A percentile compares a stretch with the other conserved stretches of the same genome.
Conservation (phyloP, 306 rosid genomes). For the Pyrus pyrifolia region DNA sequence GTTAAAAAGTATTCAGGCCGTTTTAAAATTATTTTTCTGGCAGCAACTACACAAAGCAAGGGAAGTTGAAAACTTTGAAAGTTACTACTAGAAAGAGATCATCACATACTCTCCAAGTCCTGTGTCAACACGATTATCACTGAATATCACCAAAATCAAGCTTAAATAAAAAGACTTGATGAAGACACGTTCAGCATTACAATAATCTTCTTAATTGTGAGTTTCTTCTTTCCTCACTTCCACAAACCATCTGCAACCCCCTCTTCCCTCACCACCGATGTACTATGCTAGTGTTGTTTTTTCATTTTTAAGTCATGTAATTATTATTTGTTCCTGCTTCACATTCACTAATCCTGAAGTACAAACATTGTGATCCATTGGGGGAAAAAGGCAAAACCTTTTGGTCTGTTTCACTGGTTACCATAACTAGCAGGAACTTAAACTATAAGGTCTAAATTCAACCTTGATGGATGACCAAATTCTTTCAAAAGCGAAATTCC, state of each 20-base stretch:
- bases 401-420: neutral
- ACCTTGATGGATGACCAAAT: neutral
- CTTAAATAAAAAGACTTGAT: neutral
- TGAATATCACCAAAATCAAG: neutral
- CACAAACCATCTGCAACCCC: neutral
- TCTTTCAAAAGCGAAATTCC: neutral
- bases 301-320: no score
- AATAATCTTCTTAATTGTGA: neutral
- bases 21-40: neutral
- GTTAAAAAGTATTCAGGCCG: neutral
- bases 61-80: neutral
- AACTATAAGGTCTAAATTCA: neutral
- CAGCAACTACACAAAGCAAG: neutral
- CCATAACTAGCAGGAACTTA: neutral
- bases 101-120: neutral
- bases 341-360: neutral
- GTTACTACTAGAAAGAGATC: neutral
- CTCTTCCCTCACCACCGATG: neutral
- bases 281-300: neutral
- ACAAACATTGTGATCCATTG: neutral
- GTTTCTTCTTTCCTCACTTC: neutral
- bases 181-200: neutral
- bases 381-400: neutral
- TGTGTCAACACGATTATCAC: neutral
- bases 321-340: neutral